Evolutionary conservation across 2,329 filamentous ascomycete genomes (phyloP), one percentile per base, ranked within the genome.

Genomic region (Aspergillus aculeatinus): DNA sequence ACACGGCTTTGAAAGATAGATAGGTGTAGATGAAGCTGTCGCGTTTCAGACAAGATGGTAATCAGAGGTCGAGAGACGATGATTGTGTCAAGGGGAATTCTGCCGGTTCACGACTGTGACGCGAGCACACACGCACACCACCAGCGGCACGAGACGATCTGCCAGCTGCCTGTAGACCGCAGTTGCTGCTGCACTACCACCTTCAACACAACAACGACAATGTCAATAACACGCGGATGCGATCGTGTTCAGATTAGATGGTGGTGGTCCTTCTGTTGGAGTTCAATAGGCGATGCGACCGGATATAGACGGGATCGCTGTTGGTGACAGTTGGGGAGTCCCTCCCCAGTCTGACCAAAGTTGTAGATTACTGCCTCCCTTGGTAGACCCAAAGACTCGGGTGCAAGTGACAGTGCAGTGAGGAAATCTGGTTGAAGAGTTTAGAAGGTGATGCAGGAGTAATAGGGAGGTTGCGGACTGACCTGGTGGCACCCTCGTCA

Each of bases 401-500:
- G 31, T 14, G 31, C 27, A 29, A 52, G 14, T 35, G 33, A 10
- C 16, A 16, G 39, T 42, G n/a, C 16, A 16, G 39, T 44, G 11
- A 19, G 1, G 5, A 39, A 21, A 25, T 31, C 27, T 44, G 42
- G 44, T 12, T 16, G 6, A 47, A 10, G 25, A 44, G 19, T 35
- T 44, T 47, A 58, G 54, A 59, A 53, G 11, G n/a, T 14, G 31
- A 31, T 35, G 50, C 51, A 9, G 25, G 39, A 44, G 48, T 25
- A 33, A 11, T 57, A 42, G 21, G 44, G 23, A 29, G 31, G 42
- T 57, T 39, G 33, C 27, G 23, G 19, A 60, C 63, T 60, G 21
- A 65, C 61, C 62, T 62, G 51, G 59, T 57, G 51, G 31, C 50
- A 52, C 59, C 47, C 31, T 27, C 27, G 35, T 27, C 42, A 33